Evolutionary conservation across 148 eudicot species (phyloP).

Genomic region (Persicaria maculosa): DNA sequence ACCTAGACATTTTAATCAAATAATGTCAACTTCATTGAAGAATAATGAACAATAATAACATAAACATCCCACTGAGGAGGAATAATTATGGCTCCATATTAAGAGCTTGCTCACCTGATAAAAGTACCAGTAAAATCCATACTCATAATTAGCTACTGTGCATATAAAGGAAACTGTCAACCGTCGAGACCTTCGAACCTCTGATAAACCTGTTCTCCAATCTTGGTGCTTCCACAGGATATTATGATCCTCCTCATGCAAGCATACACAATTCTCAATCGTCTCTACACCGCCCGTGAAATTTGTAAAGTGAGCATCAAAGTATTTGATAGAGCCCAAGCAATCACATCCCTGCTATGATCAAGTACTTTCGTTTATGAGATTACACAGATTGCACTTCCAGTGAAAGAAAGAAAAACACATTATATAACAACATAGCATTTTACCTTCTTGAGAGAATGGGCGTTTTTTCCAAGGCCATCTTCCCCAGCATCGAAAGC

Average conservation of each 20-base stretch:
- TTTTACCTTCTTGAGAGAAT: constrained; percentile 85
- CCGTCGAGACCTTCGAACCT: constrained; percentile 91
- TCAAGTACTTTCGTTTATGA: neutral
- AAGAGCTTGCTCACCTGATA: constrained; percentile 61
- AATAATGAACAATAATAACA: neutral
- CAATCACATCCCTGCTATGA: constrained; percentile 90
- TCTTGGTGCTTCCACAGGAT: constrained; percentile 99
- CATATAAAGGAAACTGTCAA: constrained; percentile 87
- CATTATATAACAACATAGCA: constrained; percentile 9
- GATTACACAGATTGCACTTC: neutral
- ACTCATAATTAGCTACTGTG: constrained; percentile 98
- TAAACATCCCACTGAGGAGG: neutral
- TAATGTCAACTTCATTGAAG: too few species aligned
- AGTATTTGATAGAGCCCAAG: constrained; percentile 81
- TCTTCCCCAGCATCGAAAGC: constrained; percentile 99
- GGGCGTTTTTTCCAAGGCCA: constrained; percentile 95
- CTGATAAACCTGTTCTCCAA: constrained; percentile 97
- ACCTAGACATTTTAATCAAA: too few species aligned
- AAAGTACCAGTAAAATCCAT: constrained; percentile 98
- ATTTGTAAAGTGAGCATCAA: constrained; percentile 96
- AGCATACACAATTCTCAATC: constrained; percentile 90
- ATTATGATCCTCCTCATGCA: constrained; percentile 97
- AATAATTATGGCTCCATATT: neutral
- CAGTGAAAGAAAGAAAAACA: neutral
- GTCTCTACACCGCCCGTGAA: constrained; percentile 98